phyloP scores from a whole-genome alignment of 1,284 basidiomycete genomes.

The Trichosporon coremiiforme region DNA sequence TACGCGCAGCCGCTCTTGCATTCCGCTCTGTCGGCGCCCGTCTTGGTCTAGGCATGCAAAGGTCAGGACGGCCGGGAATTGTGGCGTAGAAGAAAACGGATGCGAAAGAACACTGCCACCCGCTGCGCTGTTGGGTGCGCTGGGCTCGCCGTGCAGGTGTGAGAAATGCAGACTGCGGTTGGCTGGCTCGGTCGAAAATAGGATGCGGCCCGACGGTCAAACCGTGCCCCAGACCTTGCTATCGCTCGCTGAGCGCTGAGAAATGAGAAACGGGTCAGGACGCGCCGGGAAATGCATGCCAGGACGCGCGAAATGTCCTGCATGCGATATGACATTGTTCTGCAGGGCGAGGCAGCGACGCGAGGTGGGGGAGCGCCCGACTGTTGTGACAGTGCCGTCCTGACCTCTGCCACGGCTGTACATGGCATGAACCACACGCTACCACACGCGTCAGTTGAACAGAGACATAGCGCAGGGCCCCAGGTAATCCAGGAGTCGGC shows the following conservation, averaged over 20 bases:
- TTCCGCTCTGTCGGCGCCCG: too few species aligned
- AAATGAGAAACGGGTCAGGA: background rate
- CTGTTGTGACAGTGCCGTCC: background rate
- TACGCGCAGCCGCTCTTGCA: too few species aligned
- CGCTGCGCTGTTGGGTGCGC: too few species aligned
- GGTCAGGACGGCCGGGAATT: background rate
- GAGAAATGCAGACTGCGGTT: background rate
- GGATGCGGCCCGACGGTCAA: background rate
- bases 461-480: too few species aligned
- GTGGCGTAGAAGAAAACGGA: background rate
- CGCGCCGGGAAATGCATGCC: background rate
- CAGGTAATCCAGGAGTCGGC: background rate
- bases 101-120: background rate
- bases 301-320: background rate
- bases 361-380: background rate
- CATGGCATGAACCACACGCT: background rate
- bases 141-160: background rate
- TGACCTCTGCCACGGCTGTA: too few species aligned
- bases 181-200: constrained; percentile 2
- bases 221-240: background rate
- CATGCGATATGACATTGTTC: background rate
- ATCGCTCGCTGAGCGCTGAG: too few species aligned
- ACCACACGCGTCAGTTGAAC: background rate
- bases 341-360: background rate
- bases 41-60: too few species aligned